phyloP scores from a whole-genome alignment of 768 basidiomycete genomes.

The Dacryopinax spathularia region DNA sequence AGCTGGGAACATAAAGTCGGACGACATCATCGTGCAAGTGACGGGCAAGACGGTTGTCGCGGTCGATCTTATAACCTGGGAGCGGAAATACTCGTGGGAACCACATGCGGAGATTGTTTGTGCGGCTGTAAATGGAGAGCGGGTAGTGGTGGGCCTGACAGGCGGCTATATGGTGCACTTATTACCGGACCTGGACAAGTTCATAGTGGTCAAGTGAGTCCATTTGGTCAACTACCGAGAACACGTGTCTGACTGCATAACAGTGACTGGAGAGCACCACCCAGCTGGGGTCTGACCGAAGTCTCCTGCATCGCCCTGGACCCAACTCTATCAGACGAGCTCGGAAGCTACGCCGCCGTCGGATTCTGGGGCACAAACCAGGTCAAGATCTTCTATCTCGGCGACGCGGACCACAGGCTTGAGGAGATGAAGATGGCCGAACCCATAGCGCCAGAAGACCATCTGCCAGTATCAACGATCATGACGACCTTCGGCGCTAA shows the following conservation, averaged over 20 bases:
- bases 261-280: neutral
- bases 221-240: neutral
- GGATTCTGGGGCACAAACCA: conserved; percentile 61
- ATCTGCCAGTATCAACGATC: conserved; percentile 34
- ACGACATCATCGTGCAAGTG: conserved; percentile 57
- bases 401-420: conserved; percentile 15
- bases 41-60: conserved; percentile 43
- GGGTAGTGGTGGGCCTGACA: conserved; percentile 11
- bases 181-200: neutral
- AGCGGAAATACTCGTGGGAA: conserved; percentile 6
- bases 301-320: conserved; percentile 58
- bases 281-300: conserved; percentile 25
- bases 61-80: conserved; percentile 33
- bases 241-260: neutral
- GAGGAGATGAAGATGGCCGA: conserved; percentile 21
- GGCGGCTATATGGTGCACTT: conserved; percentile 11
- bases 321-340: conserved; percentile 36
- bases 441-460: conserved; percentile 14
- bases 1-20: conserved; percentile 43
- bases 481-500: conserved; percentile 45
- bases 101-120: conserved; percentile 11
- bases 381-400: conserved; percentile 41
- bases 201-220: neutral
- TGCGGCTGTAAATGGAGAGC: conserved; percentile 7
- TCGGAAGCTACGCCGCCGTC: conserved; percentile 40